Evolutionary conservation across 2,329 filamentous ascomycete genomes (phyloP), one percentile per base, ranked within the genome.

Genomic region (Didymella keratinophila): DNA sequence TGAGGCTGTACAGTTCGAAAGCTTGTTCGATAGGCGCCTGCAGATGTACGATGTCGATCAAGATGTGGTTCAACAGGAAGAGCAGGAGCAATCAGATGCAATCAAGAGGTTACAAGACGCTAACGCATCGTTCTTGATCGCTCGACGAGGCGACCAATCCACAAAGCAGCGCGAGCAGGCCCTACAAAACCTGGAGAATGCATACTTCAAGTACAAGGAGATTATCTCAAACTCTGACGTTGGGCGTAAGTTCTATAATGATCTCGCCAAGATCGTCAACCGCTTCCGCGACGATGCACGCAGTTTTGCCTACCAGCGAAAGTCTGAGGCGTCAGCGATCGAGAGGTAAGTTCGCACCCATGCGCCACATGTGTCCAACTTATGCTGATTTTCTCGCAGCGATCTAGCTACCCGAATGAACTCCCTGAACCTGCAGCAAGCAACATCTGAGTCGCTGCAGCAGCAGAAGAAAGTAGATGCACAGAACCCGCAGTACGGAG

Each of bases 121-220:
- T 6, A 96, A 96, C 73, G 85, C 86, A 14, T 88, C 89, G 18
- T 97, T 98, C 67, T 86, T 90, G 61, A 82, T 85, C 20, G 91
- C 91, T 64, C 86, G 88, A 52, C 84, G 83, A 37, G 87, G 88
- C 3, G 90, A 92, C 64, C 82, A 84, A 0, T 86, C 85, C 6
- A 86, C 83, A 2, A 85, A 83, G 60, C 93, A 96, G 71, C 87
- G 95, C 14, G 94, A 98, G 74, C 86, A 90, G 66, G 93, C 92
- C 0, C 79, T 99, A 47, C 95, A 99, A 77, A 87, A 86, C 61
- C 82, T 99, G 10, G 94, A 98, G 76, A 93, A 91, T 63, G 94
- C 92, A 0, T 98, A 96, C 74, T 88, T 93, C 77, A 96, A 94
- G 78, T 98, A 98, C 81, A 97, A 97, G 78, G 94, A 99, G 75